Base-by-base conservation (phyloP, 768 basidiomycete species). In the Clitopilus hobsonii region DNA sequence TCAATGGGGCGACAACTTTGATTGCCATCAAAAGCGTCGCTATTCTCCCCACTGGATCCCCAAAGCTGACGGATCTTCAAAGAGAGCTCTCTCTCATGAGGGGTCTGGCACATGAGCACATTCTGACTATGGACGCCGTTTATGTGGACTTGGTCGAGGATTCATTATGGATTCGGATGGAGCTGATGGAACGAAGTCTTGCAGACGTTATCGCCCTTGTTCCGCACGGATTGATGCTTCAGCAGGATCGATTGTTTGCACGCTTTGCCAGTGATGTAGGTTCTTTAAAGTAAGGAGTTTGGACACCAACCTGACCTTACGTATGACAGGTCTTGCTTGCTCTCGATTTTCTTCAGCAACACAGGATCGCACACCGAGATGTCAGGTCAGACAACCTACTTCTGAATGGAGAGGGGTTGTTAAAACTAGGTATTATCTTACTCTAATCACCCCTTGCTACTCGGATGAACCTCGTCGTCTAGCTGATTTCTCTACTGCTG, bases 401-500 rank as follows among this genome's bases (percentile, higher is more conserved):
- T 36, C 71, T 94, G 53, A 89, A 89, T 53, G 74, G 71, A 41
- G 68, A 78, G 7, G 91, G 91, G 1, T 66, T 89, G 6, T 74
- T 93, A 56, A 93, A 93, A 69, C 74, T 94, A 13, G 81, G 89
- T 90, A n/a, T n/a, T n/a, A n/a, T n/a, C n/a, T n/a, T n/a, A n/a
- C n/a, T n/a, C n/a, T 58, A 54, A 84, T 76, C 24, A 10, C 32
- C 23, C 27, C 11, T 54, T 29, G 18, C 54, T 48, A 20, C 16
- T 36, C 26, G 18, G 36, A 49, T 24, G 24, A 23, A 5, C 5
- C 41, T 45, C 2, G 22, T 23, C 8, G 38, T 56, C 29, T 60
- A 88, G 90, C 88, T 58, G 91, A 94, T 68, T 93, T 94, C 68
- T 89, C 90, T 2, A 86, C 77, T 55, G 89, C 89, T 16, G 77